Conservation (phyloP, 306 rosid genomes). For the Dicorynia guianensis region DNA sequence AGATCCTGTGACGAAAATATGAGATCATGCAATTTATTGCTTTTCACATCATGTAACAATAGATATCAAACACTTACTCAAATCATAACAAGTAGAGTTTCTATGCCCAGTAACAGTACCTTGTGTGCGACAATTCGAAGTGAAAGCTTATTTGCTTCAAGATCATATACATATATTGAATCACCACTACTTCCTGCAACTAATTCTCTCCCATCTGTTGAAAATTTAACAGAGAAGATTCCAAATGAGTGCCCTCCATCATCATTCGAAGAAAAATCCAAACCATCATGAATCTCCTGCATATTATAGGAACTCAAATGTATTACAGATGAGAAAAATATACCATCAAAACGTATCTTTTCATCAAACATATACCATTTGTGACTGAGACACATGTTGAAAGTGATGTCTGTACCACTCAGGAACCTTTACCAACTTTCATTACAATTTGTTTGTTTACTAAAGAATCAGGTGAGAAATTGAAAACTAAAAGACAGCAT, state of each 20-base stretch:
- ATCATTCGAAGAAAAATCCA: slow-evolving; percentile 71
- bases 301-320: slow-evolving; percentile 40
- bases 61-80: slow-evolving; percentile 18
- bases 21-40: slow-evolving; percentile 22
- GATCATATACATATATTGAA: slow-evolving; percentile 90
- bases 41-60: slow-evolving; percentile 18
- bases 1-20: slow-evolving; percentile 1
- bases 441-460: slow-evolving; percentile 11
- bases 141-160: slow-evolving; percentile 81
- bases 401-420: neutral
- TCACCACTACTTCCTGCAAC: slow-evolving; percentile 91
- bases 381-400: slow-evolving; percentile 12
- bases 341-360: neutral
- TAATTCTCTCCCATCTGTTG: slow-evolving; percentile 89
- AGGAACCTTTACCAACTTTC: neutral
- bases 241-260: slow-evolving; percentile 74
- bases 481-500: slow-evolving; percentile 25
- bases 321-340: slow-evolving; percentile 33
- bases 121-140: slow-evolving; percentile 83
- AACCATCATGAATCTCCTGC: slow-evolving; percentile 91
- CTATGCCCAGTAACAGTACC: slow-evolving; percentile 52
- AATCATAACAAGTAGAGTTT: slow-evolving; percentile 26
- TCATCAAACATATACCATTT: slow-evolving; percentile 23
- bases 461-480: slow-evolving; percentile 23
- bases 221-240: slow-evolving; percentile 84